These are phyloP conservation scores for Buxus sempervirens DNA, from an alignment of 164 flowering plant species.

Conservation along the genomic window DNA sequence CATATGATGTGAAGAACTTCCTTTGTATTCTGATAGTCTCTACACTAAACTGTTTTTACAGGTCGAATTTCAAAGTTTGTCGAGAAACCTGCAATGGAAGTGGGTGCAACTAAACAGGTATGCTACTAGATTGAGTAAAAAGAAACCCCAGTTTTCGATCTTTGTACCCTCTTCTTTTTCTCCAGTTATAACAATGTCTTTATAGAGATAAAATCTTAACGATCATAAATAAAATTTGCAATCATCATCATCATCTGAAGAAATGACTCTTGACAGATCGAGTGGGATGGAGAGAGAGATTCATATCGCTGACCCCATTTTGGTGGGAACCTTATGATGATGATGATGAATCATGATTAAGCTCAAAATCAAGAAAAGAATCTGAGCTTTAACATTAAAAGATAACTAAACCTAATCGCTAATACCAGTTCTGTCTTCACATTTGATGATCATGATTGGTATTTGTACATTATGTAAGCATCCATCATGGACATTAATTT, in stretches of 20 bases:
- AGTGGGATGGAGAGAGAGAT: no score
- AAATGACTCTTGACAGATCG: no score
- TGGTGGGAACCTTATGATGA: no score
- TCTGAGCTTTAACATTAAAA: no score
- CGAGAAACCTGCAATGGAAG: slow-evolving; percentile 8
- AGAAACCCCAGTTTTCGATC: background rate
- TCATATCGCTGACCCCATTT: no score
- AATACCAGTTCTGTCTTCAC: background rate
- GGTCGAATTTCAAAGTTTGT: slow-evolving; percentile 24
- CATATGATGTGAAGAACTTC: background rate
- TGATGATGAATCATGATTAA: no score
- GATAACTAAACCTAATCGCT: background rate
- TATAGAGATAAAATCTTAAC: background rate
- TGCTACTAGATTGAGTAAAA: background rate
- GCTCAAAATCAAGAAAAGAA: background rate
- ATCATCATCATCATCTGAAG: no score
- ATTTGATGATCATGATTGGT: background rate
- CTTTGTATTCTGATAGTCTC: background rate
- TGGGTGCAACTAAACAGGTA: slow-evolving; percentile 21
- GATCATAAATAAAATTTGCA: background rate
- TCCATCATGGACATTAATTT: background rate
- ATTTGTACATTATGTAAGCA: background rate
- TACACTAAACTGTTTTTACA: slow-evolving; percentile 18
- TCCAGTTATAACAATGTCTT: background rate
- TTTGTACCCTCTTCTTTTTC: background rate